phyloP scores from a whole-genome alignment of 495 filamentous ascomycete species.

The Tuber melanosporum region DNA sequence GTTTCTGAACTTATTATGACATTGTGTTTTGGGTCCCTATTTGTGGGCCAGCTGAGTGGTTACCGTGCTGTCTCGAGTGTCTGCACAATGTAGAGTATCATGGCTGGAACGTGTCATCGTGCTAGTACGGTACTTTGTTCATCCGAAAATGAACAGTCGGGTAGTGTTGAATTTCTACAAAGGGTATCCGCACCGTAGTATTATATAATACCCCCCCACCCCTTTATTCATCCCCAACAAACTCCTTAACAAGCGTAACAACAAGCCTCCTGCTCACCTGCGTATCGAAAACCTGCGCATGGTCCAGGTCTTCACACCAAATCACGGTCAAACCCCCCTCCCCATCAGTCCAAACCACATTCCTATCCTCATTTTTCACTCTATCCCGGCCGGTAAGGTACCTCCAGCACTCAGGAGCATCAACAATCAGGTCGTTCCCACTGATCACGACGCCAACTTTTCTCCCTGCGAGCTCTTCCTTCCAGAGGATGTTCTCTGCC shows the following conservation, averaged over 20 bases:
- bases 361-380: slow-evolving; percentile 24
- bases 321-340: slow-evolving; percentile 43
- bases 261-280: slow-evolving; percentile 44
- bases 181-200: background rate
- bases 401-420: slow-evolving; percentile 52
- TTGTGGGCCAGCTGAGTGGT: too few relatives aligned
- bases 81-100: too few relatives aligned
- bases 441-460: slow-evolving; percentile 53
- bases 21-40: too few relatives aligned
- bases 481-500: slow-evolving; percentile 62
- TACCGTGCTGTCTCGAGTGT: too few relatives aligned
- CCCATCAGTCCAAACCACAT: slow-evolving; percentile 21
- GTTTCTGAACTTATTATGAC: too few relatives aligned
- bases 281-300: slow-evolving; percentile 62
- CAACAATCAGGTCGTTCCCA: slow-evolving; percentile 59
- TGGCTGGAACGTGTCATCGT: too few relatives aligned
- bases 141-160: background rate
- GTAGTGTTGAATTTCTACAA: background rate
- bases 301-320: slow-evolving; percentile 59
- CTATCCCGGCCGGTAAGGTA: slow-evolving; percentile 50
- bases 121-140: background rate
- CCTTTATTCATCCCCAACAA: background rate
- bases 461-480: slow-evolving; percentile 51
- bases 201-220: background rate
- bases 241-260: slow-evolving; percentile 41